These are phyloP conservation scores for Exophiala sp. DNA, from an alignment of 2,329 filamentous ascomycete species.

Conservation along the genomic window DNA sequence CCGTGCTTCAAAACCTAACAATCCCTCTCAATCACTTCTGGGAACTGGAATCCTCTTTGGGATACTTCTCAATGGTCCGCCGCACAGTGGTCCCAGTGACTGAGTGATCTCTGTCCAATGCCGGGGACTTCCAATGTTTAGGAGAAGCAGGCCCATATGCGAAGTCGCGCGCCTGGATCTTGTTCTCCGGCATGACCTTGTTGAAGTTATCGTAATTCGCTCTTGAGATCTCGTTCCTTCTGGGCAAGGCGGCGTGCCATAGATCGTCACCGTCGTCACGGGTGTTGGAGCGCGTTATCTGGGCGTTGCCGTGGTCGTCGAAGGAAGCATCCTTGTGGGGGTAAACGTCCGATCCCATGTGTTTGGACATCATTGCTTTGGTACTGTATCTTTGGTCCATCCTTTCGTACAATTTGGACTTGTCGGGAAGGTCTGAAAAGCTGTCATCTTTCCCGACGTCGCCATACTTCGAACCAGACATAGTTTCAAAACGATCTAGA, in stretches of 20 bases:
- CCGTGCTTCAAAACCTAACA: no score
- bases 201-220: constrained; percentile 6
- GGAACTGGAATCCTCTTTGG: not conserved
- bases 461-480: not conserved
- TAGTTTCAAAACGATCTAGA: not conserved
- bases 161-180: constrained; percentile 1
- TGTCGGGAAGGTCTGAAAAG: not conserved
- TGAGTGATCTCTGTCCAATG: not conserved
- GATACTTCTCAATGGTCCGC: not conserved
- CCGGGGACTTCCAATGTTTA: not conserved
- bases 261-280: not conserved
- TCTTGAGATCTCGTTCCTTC: not conserved
- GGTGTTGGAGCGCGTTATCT: not conserved
- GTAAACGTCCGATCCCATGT: not conserved
- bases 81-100: not conserved
- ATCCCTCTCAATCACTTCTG: not conserved
- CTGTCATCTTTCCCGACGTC: not conserved
- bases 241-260: not conserved
- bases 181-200: not conserved
- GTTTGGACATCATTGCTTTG: constrained; percentile 4
- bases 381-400: constrained; percentile 2
- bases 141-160: not conserved
- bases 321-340: not conserved
- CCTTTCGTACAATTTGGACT: constrained; percentile 3
- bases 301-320: not conserved